Evolutionary conservation across 2,329 filamentous ascomycete genomes (phyloP).

Genomic region (Sporothrix humicola): DNA sequence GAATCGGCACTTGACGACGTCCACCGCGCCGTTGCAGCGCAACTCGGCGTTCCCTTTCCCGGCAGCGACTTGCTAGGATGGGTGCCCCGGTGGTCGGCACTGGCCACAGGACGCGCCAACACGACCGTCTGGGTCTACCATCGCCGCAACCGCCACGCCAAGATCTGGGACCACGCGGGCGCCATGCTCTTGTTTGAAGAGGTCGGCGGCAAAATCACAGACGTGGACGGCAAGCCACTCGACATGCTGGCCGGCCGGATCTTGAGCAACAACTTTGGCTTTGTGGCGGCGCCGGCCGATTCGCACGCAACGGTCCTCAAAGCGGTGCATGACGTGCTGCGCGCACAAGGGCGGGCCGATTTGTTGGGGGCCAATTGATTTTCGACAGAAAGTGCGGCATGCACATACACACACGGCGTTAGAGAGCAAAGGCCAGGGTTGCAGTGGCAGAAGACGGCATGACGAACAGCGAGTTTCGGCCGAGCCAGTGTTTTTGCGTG

Average conservation of each 20-base stretch:
- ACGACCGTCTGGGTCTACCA: slow-evolving; percentile 64
- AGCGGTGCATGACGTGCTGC: slow-evolving; percentile 37
- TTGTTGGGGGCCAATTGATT: slow-evolving; percentile 30
- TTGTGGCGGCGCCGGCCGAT: slow-evolving; percentile 57
- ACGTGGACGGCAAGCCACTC: slow-evolving; percentile 59
- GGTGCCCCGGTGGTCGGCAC: slow-evolving; percentile 61
- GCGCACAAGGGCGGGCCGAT: slow-evolving; percentile 34
- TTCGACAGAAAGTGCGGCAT: neutral
- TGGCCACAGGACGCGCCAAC: slow-evolving; percentile 60
- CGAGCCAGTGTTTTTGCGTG: neutral
- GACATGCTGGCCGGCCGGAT: slow-evolving; percentile 56
- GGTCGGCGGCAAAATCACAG: slow-evolving; percentile 60
- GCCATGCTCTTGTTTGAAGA: slow-evolving; percentile 65
- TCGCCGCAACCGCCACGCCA: slow-evolving; percentile 53
- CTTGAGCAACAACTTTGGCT: slow-evolving; percentile 59
- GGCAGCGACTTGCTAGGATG: slow-evolving; percentile 61
- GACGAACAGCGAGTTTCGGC: neutral
- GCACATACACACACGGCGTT: too few relatives aligned
- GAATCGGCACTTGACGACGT: slow-evolving; percentile 57
- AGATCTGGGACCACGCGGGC: slow-evolving; percentile 66
- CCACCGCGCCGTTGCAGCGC: slow-evolving; percentile 52
- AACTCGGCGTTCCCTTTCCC: slow-evolving; percentile 52
- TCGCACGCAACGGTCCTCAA: slow-evolving; percentile 53
- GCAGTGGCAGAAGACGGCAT: neutral
- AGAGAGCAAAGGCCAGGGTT: slow-evolving; percentile 5